A percentile compares a stretch with the other conserved stretches of the same genome.
Conservation (phyloP, 306 rosid genomes). For the Casuarina glauca region DNA sequence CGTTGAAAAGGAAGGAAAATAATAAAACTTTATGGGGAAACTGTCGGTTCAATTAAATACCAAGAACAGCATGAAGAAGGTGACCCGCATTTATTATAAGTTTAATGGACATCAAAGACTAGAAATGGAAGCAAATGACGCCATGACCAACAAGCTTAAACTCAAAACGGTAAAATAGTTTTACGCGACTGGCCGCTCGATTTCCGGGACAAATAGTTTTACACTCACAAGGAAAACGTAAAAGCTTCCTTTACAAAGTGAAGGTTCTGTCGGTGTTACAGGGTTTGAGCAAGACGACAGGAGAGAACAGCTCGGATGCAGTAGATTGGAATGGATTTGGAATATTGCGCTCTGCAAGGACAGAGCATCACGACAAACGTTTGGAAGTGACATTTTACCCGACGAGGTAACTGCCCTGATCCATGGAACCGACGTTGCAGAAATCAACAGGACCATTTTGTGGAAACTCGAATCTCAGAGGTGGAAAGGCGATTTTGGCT, state of each 20-base stretch:
- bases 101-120: neutral
- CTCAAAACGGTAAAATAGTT: neutral
- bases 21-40: no score
- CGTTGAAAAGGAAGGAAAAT: no score
- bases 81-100: conserved; percentile 1
- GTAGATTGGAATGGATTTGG: no score
- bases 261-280: neutral
- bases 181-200: conserved; percentile 17
- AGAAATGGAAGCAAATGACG: neutral
- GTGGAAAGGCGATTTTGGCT: neutral
- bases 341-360: neutral
- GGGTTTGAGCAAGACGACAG: conserved; percentile 34
- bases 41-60: no score
- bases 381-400: neutral
- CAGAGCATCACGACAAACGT: conserved; percentile 1
- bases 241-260: conserved; percentile 12
- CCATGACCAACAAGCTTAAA: conserved; percentile 6
- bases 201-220: neutral
- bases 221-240: conserved; percentile 4
- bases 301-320: conserved; percentile 27
- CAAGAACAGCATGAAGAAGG: no score
- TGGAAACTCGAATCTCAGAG: neutral
- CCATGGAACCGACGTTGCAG: neutral
- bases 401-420: neutral
- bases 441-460: neutral